Percentiles rank a stretch among this genome's conserved stretches.
Evolutionary conservation across 1,284 basidiomycete species (phyloP).

Genomic region (Leucoagaricus sp.): DNA sequence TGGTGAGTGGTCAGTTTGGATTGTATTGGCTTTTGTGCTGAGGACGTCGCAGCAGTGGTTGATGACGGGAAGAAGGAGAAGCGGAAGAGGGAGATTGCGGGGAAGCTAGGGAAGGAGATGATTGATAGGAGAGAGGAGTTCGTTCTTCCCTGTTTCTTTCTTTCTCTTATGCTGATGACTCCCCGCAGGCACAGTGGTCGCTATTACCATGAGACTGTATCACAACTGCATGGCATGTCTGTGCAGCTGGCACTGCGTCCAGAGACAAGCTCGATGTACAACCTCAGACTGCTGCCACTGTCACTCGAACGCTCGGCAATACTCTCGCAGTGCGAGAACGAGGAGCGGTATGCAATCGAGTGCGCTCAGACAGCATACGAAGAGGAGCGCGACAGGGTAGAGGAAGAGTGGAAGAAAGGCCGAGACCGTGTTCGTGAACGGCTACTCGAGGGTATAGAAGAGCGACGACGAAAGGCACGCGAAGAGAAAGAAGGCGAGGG

Average conservation of each 20-base stretch:
- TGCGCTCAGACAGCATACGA: conserved; percentile 67
- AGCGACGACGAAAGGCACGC: conserved; percentile 68
- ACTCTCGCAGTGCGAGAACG: conserved; percentile 60
- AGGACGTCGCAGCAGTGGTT: conserved; percentile 12
- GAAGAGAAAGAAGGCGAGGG: conserved; percentile 85
- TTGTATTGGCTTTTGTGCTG: neutral
- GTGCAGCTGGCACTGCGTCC: conserved; percentile 67
- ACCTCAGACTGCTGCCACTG: conserved; percentile 67
- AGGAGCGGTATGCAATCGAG: conserved; percentile 65
- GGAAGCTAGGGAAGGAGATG: conserved; percentile 69
- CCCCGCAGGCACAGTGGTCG: conserved; percentile 18
- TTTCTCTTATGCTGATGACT: conserved; percentile 2
- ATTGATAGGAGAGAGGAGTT: conserved; percentile 73
- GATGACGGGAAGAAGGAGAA: conserved; percentile 55
- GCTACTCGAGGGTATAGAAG: conserved; percentile 80
- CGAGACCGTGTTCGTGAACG: conserved; percentile 70
- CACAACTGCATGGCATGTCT: conserved; percentile 50
- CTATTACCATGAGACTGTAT: conserved; percentile 27
- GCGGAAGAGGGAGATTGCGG: conserved; percentile 65
- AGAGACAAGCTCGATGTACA: conserved; percentile 62
- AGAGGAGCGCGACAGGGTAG: conserved; percentile 74
- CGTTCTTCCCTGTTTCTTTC: conserved; percentile 31
- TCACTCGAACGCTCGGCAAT: conserved; percentile 74
- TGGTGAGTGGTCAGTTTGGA: conserved; percentile 23
- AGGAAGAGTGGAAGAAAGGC: conserved; percentile 77